Base-by-base conservation (phyloP, 192 early-diverging fungal species). In the Coemansia sp. region DNA sequence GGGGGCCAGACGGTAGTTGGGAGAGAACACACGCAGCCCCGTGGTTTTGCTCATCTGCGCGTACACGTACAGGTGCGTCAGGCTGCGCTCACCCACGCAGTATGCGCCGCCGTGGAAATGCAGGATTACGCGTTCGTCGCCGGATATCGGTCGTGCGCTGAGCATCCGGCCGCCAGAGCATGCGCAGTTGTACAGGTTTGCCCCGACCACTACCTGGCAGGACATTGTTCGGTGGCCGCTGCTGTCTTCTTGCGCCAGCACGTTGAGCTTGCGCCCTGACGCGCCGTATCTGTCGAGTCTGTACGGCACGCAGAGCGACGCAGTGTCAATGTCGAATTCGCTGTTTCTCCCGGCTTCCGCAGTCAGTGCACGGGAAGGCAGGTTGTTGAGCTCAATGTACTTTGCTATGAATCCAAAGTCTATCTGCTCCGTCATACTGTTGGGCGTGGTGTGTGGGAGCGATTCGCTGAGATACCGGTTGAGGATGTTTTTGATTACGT, bases 91-190 rank as follows among this genome's bases (percentile, higher is more conserved):
- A n/a, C 73, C 73, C 18, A 78, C 64, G 43, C 67, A 71, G 23
- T 79, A 79, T 4, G 76, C 76, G 8, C 76, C 76, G 50, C 76
- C 76, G 23, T 79, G 76, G 45, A 79, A 59, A 34, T 73, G 57
- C 13, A 79, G 10, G 4, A 79, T 58, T 14, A 73, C 54, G 12
- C 53, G 62, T 19, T 79, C 76, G 27, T 66, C 46, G 0, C 50
- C 15, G 12, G 39, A 14, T 7, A 78, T n/a, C 11, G 75, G 75
- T 4, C 51, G 18, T 0, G 61, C 50, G 11, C 11, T 30, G 23
- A 69, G 44, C 24, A 69, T 3, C 24, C 12, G 17, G 9, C 40
- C 6, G 13, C 39, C 10, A 11, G 13, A 39, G 15, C 15, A 19
- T 9, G 39, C n/a, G n/a, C 56, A 69, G 41, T 34, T 12, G 0